A percentile compares a stretch with the other conserved stretches of the same genome.
Evolutionary conservation across 2,329 filamentous ascomycete genomes (phyloP).

Genomic region (Pestalotiopsis sp.): DNA sequence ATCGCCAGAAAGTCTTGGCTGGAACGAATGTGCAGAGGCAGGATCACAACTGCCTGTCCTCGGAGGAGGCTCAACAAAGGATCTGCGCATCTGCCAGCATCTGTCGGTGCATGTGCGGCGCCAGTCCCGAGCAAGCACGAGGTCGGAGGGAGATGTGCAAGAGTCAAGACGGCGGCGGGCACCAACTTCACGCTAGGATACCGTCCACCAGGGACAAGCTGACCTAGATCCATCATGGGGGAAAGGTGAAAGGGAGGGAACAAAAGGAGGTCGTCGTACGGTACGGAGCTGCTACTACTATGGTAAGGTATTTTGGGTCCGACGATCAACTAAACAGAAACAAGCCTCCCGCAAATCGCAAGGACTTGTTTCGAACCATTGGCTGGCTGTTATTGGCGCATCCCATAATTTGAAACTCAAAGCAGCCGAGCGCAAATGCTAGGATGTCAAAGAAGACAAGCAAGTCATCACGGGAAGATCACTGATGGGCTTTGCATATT

Average conservation of each 20-base stretch:
- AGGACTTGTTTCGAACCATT: conserved; percentile 1
- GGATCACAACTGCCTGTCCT: not conserved
- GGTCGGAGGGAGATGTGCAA: not conserved
- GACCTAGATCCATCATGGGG: not conserved
- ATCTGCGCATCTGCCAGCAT: conserved; percentile 1
- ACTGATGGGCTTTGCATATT: not conserved
- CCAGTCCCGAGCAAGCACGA: not conserved
- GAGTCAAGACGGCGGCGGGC: not conserved
- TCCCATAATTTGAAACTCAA: conserved; percentile 1
- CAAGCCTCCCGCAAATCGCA: conserved; percentile 6
- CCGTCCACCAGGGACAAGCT: not conserved
- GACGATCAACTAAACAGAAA: conserved; percentile 2
- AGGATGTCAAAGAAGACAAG: not conserved
- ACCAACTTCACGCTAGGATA: not conserved
- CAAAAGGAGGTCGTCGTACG: not conserved
- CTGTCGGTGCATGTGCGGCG: not conserved
- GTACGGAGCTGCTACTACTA: not conserved
- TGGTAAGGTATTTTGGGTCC: conserved; percentile 1
- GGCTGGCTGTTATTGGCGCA: not conserved
- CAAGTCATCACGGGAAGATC: not conserved
- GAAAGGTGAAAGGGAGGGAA: not conserved
- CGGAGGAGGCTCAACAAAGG: not conserved
- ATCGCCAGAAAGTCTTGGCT: conserved; percentile 8
- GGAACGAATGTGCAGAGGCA: not conserved
- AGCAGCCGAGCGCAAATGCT: not conserved